phyloP scores from a whole-genome alignment of 441 rosid genomes.

The Pelargonium citronellum region DNA sequence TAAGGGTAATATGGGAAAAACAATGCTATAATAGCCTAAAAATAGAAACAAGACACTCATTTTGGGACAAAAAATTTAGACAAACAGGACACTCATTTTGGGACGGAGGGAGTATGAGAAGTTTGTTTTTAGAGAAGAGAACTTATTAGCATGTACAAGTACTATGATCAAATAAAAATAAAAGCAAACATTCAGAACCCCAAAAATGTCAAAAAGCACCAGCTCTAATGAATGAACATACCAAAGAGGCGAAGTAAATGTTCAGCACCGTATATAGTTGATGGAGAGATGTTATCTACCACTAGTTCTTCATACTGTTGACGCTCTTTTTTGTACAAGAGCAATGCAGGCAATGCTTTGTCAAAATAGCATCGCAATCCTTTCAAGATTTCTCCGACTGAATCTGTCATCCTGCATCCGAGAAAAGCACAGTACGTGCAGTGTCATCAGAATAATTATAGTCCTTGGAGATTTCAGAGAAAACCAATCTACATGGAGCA shows the following conservation, averaged over 20 bases:
- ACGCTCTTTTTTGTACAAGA: slow-evolving; percentile 81
- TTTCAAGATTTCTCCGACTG: slow-evolving; percentile 75
- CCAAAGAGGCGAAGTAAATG: slow-evolving; percentile 96
- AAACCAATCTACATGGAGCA: neutral
- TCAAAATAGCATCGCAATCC: slow-evolving; percentile 89
- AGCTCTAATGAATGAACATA: slow-evolving; percentile 26
- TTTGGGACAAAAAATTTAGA: no score
- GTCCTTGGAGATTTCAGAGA: neutral
- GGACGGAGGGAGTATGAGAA: no score
- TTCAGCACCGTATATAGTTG: slow-evolving; percentile 93
- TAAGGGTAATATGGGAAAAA: no score
- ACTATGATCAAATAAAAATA: slow-evolving; percentile 6
- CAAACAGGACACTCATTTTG: no score
- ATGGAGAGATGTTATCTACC: slow-evolving; percentile 60
- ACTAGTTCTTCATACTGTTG: slow-evolving; percentile 60
- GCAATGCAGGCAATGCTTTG: slow-evolving; percentile 78
- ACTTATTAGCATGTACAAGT: neutral
- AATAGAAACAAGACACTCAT: no score
- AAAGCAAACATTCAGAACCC: neutral
- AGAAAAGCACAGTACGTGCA: slow-evolving; percentile 18
- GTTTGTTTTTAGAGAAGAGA: no score
- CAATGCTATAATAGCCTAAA: no score
- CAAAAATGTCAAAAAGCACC: neutral
- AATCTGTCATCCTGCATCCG: slow-evolving; percentile 63
- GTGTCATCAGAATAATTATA: slow-evolving; percentile 2